These are phyloP conservation scores for Lentinula boryana DNA, from an alignment of 768 basidiomycete species.

Conservation along the genomic window DNA sequence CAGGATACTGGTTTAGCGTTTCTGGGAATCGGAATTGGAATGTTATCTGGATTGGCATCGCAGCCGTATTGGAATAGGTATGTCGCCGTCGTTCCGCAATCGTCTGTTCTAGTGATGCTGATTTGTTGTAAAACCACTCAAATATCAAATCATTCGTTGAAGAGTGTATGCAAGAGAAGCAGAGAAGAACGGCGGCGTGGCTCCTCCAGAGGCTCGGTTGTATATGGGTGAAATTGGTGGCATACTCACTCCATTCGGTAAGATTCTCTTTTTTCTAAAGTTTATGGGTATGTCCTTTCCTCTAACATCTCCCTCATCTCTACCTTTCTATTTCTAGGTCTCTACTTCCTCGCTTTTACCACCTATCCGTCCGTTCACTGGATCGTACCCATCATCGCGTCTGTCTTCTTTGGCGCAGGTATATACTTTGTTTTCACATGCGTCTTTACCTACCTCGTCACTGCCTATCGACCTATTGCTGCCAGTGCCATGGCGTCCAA, in stretches of 20 bases:
- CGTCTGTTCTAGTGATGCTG: constrained; percentile 11
- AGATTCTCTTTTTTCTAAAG: constrained; percentile 24
- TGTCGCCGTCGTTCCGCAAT: constrained; percentile 15
- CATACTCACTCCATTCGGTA: constrained; percentile 55
- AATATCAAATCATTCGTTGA: no score
- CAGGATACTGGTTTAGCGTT: constrained; percentile 52
- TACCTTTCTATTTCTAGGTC: constrained; percentile 36
- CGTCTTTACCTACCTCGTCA: constrained; percentile 68
- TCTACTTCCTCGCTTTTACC: constrained; percentile 48
- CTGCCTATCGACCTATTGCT: constrained; percentile 59
- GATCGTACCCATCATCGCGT: constrained; percentile 62
- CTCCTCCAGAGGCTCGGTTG: constrained; percentile 63
- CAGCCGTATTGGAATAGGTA: constrained; percentile 48
- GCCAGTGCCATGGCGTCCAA: constrained; percentile 67
- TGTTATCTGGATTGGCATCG: constrained; percentile 41
- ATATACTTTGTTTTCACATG: constrained; percentile 66
- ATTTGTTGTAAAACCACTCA: no score
- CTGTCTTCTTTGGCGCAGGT: constrained; percentile 58
- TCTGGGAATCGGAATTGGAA: constrained; percentile 56
- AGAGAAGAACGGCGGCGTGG: constrained; percentile 31
- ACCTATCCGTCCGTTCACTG: constrained; percentile 46
- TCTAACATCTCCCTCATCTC: constrained; percentile 39
- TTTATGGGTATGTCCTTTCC: constrained; percentile 44
- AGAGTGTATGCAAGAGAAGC: constrained; percentile 34
- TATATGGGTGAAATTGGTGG: constrained; percentile 66